Percentiles rank a stretch among this genome's conserved stretches.
Conservation (phyloP, 192 early-diverging fungal species). For the Coemansia sp. region DNA sequence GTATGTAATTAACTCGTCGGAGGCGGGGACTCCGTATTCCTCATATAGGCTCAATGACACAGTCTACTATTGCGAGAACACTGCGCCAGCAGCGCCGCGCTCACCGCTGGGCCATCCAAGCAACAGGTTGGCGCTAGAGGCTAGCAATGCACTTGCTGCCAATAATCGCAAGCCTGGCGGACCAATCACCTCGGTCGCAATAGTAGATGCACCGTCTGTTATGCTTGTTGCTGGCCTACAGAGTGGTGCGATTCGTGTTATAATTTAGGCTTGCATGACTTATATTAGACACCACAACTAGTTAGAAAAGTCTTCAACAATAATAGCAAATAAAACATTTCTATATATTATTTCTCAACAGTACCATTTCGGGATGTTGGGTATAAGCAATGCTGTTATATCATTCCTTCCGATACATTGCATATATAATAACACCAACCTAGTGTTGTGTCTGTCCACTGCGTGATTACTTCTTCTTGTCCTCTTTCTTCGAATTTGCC, state of each 20-base stretch:
- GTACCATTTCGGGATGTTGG: no score
- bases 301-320: no score
- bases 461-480: no score
- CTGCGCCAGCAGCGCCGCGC: constrained; percentile 14
- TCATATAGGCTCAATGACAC: constrained; percentile 46
- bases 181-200: constrained; percentile 31
- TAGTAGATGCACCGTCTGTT: constrained; percentile 21
- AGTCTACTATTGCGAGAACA: constrained; percentile 51
- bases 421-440: no score
- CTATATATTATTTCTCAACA: no score
- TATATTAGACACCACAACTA: no score
- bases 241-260: constrained; percentile 35
- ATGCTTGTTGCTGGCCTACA: constrained; percentile 44
- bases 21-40: constrained; percentile 29
- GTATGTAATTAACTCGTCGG: constrained; percentile 65
- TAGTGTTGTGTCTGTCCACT: no score
- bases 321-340: no score
- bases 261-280: background rate
- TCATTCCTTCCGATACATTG: no score
- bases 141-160: constrained; percentile 16
- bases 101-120: constrained; percentile 16
- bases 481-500: no score
- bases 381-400: no score
- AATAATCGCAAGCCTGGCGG: constrained; percentile 31
- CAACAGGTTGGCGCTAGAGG: constrained; percentile 15